Conservation (phyloP, 2,329 filamentous ascomycete species). For the Annulohypoxylon truncatum region DNA sequence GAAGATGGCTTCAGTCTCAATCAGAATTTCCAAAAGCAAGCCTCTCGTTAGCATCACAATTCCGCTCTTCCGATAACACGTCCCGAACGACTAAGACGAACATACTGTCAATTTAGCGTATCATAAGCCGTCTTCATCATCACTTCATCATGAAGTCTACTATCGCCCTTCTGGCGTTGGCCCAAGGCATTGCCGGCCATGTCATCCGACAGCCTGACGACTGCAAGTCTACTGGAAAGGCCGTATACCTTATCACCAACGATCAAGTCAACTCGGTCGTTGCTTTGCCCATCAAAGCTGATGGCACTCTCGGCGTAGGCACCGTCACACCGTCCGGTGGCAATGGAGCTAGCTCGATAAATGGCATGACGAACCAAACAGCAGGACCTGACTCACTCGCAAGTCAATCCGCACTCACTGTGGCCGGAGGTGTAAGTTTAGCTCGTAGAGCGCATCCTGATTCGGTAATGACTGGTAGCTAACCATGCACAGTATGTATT, state of each 20-base stretch:
- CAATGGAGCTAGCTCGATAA: conserved; percentile 56
- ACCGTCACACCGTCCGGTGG: conserved; percentile 60
- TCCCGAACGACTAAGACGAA: background rate
- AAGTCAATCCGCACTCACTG: conserved; percentile 61
- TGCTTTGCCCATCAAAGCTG: conserved; percentile 58
- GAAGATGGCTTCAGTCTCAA: conserved; percentile 1
- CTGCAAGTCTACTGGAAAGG: conserved; percentile 52
- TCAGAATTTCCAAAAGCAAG: conserved; percentile 13
- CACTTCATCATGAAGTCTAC: conserved; percentile 29
- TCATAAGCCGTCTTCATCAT: background rate
- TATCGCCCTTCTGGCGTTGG: conserved; percentile 23
- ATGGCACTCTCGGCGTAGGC: conserved; percentile 61
- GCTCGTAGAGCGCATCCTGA: conserved; percentile 8
- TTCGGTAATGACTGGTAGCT: background rate
- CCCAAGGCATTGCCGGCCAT: conserved; percentile 29
- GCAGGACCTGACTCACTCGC: conserved; percentile 60
- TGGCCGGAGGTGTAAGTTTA: conserved; percentile 61
- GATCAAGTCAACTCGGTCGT: conserved; percentile 61
- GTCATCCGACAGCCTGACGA: conserved; percentile 21
- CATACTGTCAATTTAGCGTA: background rate
- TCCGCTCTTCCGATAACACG: background rate
- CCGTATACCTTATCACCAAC: conserved; percentile 69
- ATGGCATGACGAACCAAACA: conserved; percentile 52
- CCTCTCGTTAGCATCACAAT: background rate
- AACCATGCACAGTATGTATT: conserved; percentile 59